Percentiles rank a stretch among this genome's conserved stretches.
phyloP scores from a whole-genome alignment of 1,284 basidiomycete species.

The Xanthoconium separans region DNA sequence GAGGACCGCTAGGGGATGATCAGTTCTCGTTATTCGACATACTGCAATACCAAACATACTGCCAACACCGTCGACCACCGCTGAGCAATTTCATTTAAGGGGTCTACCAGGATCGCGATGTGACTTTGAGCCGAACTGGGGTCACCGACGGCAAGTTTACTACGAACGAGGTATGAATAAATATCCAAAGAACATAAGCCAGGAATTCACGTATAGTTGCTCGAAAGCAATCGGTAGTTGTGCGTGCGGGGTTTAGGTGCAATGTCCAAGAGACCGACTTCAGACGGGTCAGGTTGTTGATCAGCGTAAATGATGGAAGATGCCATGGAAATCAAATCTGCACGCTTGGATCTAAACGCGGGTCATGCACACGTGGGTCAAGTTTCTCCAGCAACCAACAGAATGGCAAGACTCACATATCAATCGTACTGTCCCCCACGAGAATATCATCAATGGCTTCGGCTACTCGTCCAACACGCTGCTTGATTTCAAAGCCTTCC shows the following conservation, averaged over 20 bases:
- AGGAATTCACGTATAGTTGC: slow-evolving; percentile 61
- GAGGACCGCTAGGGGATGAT: slow-evolving; percentile 16
- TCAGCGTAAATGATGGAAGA: slow-evolving; percentile 72
- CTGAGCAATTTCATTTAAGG: slow-evolving; percentile 83
- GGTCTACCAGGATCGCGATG: slow-evolving; percentile 79
- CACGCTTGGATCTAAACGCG: slow-evolving; percentile 46
- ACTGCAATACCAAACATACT: slow-evolving; percentile 38
- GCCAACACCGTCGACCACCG: slow-evolving; percentile 79
- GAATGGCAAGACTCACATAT: slow-evolving; percentile 40
- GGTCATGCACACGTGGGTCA: slow-evolving; percentile 3
- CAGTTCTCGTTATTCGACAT: background rate
- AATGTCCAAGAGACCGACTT: slow-evolving; percentile 69
- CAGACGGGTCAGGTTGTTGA: slow-evolving; percentile 68
- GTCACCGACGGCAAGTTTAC: slow-evolving; percentile 71
- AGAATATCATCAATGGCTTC: slow-evolving; percentile 59
- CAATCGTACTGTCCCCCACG: slow-evolving; percentile 39
- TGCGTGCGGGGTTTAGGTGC: slow-evolving; percentile 54
- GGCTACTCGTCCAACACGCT: slow-evolving; percentile 67
- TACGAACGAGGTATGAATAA: slow-evolving; percentile 29
- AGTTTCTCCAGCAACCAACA: background rate
- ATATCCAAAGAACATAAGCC: background rate
- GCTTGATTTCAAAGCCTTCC: slow-evolving; percentile 69
- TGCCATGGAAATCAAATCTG: slow-evolving; percentile 61
- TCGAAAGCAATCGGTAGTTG: slow-evolving; percentile 59
- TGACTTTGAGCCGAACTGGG: slow-evolving; percentile 67